Evolutionary conservation across 805 yeast species (phyloP).

Genomic region (Candida golubevii): DNA sequence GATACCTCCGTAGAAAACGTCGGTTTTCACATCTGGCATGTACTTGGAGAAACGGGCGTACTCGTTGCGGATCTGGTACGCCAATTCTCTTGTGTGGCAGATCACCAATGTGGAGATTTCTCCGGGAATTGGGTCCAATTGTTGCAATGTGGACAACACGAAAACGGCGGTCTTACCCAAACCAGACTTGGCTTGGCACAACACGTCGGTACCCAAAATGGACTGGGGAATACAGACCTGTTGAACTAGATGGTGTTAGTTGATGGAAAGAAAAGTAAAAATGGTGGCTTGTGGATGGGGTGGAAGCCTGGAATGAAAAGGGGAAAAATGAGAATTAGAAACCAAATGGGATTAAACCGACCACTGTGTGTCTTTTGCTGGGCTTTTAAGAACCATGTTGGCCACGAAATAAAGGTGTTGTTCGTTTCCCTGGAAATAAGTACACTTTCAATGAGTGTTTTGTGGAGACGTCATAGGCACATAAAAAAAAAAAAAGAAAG

Average conservation of each 20-base stretch:
- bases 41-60: slow-evolving; percentile 96
- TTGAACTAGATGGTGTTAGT: slow-evolving; percentile 57
- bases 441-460: no score
- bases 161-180: slow-evolving; percentile 98
- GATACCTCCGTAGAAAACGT: slow-evolving; percentile 96
- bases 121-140: slow-evolving; percentile 95
- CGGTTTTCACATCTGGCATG: slow-evolving; percentile 96
- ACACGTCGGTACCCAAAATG: slow-evolving; percentile 93
- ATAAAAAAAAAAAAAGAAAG: no score
- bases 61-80: slow-evolving; percentile 96
- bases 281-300: no score
- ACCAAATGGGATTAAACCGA: no score
- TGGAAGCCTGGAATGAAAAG: no score
- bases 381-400: no score
- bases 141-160: slow-evolving; percentile 92
- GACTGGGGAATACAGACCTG: slow-evolving; percentile 98
- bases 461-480: no score
- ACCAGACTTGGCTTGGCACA: slow-evolving; percentile 99
- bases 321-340: no score
- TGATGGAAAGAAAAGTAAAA: neutral
- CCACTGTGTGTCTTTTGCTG: no score
- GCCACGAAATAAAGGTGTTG: no score
- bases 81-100: slow-evolving; percentile 98
- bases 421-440: no score
- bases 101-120: slow-evolving; percentile 91